Evolutionary conservation across 2,329 filamentous ascomycete species (phyloP).

Genomic region (Penicillium crustosum): DNA sequence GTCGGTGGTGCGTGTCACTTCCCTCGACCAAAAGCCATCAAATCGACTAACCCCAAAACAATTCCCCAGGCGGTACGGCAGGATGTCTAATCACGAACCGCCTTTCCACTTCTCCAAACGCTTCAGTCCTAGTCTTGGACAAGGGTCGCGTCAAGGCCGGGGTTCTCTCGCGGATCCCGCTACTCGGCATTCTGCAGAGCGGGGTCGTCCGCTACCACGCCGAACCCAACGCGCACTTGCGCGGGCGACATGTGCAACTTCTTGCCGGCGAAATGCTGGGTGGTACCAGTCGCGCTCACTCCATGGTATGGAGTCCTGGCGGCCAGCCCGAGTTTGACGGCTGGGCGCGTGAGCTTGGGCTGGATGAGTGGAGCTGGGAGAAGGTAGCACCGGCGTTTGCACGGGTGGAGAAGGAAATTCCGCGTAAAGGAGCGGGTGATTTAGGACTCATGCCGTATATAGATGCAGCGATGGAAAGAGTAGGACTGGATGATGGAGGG

Average conservation of each 20-base stretch:
- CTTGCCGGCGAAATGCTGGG: conserved; percentile 1
- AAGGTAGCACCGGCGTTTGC: conserved; percentile 1
- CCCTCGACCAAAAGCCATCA: not conserved
- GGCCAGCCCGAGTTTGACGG: conserved; percentile 1
- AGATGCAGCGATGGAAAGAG: not conserved
- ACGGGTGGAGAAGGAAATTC: not conserved
- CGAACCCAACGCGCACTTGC: not conserved
- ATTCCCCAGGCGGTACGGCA: not conserved
- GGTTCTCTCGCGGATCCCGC: not conserved
- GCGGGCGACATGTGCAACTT: conserved; percentile 3
- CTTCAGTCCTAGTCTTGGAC: not conserved
- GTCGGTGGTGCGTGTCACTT: not conserved
- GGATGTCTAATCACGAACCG: conserved; percentile 1
- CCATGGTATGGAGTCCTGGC: conserved; percentile 3
- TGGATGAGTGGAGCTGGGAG: conserved; percentile 2
- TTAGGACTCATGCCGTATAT: not conserved
- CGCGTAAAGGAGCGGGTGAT: not conserved
- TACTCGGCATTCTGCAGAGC: not conserved
- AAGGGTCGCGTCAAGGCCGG: conserved; percentile 1
- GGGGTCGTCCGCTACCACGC: not conserved
- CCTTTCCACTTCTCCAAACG: not conserved
- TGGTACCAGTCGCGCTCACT: not conserved
- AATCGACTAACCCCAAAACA: not conserved
- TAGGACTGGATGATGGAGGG: not conserved
- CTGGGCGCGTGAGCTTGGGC: conserved; percentile 1